These are phyloP conservation scores for Solanum peruvianum DNA, from an alignment of 257 asterid species.

Conservation along the genomic window DNA sequence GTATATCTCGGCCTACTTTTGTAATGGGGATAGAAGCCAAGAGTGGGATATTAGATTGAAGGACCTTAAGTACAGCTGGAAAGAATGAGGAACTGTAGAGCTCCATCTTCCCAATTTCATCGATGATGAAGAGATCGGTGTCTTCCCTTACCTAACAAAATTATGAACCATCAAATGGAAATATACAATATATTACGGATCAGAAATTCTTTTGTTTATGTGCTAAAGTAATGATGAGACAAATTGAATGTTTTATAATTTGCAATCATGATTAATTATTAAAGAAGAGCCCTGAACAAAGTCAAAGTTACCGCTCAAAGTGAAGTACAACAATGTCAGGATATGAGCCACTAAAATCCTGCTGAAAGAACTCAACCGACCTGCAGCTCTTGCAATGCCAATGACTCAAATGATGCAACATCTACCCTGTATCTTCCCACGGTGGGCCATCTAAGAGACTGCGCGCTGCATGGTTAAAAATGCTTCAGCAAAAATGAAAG, in stretches of 20 bases:
- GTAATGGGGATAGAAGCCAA: slow-evolving; percentile 75
- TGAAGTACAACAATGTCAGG: background rate
- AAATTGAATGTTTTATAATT: background rate
- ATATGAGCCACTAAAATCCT: background rate
- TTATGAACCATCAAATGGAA: background rate
- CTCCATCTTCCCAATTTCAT: slow-evolving; percentile 96
- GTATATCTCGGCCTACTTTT: slow-evolving; percentile 70
- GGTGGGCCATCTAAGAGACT: slow-evolving; percentile 72
- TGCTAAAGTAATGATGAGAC: background rate
- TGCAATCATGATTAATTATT: background rate
- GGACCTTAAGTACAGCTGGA: slow-evolving; percentile 72
- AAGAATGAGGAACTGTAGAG: slow-evolving; percentile 71
- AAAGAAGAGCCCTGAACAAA: background rate
- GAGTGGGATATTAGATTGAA: slow-evolving; percentile 74
- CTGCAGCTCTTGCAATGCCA: slow-evolving; percentile 85
- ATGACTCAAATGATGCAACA: slow-evolving; percentile 68
- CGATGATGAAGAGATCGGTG: slow-evolving; percentile 66
- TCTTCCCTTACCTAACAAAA: slow-evolving; percentile 60
- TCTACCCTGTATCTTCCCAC: slow-evolving; percentile 89
- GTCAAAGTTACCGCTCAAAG: background rate
- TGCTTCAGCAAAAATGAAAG: slow-evolving; percentile 1
- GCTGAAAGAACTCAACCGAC: slow-evolving; percentile 18
- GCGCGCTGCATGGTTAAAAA: slow-evolving; percentile 32
- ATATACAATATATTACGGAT: background rate
- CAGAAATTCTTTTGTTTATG: background rate